phyloP scores from a whole-genome alignment of 768 basidiomycete genomes.

The Mycena floridula region DNA sequence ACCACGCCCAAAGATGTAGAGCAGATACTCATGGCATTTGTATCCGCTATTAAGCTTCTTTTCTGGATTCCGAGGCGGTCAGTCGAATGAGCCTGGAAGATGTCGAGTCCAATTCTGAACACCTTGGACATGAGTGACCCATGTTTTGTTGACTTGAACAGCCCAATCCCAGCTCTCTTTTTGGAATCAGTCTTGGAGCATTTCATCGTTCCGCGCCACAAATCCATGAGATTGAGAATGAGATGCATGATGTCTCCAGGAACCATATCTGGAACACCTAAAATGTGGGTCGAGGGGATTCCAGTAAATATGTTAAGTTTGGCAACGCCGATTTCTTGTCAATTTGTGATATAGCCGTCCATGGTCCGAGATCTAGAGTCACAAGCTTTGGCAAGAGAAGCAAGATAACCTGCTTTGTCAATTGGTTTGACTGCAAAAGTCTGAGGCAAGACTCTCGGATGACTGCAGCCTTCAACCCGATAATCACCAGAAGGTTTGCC shows the following conservation, averaged over 20 bases:
- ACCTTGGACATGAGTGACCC: slow-evolving; percentile 12
- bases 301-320: slow-evolving; percentile 14
- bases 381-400: neutral
- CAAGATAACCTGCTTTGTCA: neutral
- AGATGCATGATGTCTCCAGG: slow-evolving; percentile 15
- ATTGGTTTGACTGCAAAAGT: neutral
- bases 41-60: slow-evolving; percentile 22
- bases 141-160: slow-evolving; percentile 5
- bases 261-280: slow-evolving; percentile 9
- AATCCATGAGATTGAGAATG: slow-evolving; percentile 8
- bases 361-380: neutral
- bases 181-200: slow-evolving; percentile 13
- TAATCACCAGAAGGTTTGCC: no score
- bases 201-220: slow-evolving; percentile 14
- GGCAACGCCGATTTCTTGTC: slow-evolving; percentile 8
- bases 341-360: slow-evolving; percentile 2
- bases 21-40: slow-evolving; percentile 10
- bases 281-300: slow-evolving; percentile 2
- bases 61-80: slow-evolving; percentile 18
- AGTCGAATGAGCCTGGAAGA: slow-evolving; percentile 15
- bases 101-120: slow-evolving; percentile 4
- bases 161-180: slow-evolving; percentile 23
- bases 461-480: slow-evolving; percentile 17
- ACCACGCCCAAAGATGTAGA: slow-evolving; percentile 9
- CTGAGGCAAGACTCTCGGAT: slow-evolving; percentile 10